Evolutionary conservation across 2,329 filamentous ascomycete genomes (phyloP).

Genomic region (Colletotrichum liriopes): DNA sequence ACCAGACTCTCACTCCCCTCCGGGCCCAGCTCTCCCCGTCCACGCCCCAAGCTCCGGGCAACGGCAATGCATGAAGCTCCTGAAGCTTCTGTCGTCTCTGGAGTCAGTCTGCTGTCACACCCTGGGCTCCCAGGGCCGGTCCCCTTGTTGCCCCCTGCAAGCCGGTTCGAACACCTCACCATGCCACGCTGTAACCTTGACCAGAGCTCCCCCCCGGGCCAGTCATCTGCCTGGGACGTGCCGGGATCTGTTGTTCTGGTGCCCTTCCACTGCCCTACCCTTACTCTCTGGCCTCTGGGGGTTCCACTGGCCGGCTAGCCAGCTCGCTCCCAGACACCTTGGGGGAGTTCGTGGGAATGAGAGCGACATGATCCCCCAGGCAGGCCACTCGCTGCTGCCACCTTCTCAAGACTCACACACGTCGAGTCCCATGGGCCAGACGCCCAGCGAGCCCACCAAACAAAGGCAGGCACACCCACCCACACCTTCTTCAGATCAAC

Average conservation of each 20-base stretch:
- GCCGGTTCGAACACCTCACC: conserved; percentile 10
- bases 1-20: background rate
- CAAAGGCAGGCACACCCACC: conserved; percentile 16
- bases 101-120: conserved; percentile 18
- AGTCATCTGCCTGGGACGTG: background rate
- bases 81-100: conserved; percentile 43
- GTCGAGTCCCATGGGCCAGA: background rate
- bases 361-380: background rate
- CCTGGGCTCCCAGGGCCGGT: conserved; percentile 21
- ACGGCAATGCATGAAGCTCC: conserved; percentile 36
- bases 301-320: background rate
- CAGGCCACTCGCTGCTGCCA: conserved; percentile 17
- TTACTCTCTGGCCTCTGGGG: background rate
- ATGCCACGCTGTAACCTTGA: conserved; percentile 6
- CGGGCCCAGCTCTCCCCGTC: conserved; percentile 1
- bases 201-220: background rate
- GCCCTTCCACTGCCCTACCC: conserved; percentile 19
- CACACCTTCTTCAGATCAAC: background rate
- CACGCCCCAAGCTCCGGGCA: conserved; percentile 20
- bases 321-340: background rate
- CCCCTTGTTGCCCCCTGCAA: conserved; percentile 20
- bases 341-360: background rate
- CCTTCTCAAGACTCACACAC: background rate
- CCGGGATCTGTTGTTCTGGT: conserved; percentile 28
- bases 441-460: conserved; percentile 29